A percentile compares a stretch with the other conserved stretches of the same genome.
Evolutionary conservation across 192 early-diverging fungal genomes (phyloP).

Genomic region (Coemansia sp.): DNA sequence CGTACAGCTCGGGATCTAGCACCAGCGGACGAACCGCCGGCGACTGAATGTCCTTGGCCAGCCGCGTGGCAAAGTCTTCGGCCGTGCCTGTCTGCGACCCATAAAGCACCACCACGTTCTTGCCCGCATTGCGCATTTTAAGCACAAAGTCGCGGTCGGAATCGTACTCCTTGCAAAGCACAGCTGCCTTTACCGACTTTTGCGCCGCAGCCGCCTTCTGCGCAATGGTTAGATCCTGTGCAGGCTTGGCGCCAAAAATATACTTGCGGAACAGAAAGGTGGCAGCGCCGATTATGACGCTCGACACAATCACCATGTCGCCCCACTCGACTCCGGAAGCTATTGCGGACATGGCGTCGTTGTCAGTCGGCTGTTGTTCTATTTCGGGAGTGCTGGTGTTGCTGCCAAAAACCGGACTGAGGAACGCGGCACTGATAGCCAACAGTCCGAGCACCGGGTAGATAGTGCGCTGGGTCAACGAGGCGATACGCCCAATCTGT

Average conservation of each 20-base stretch:
- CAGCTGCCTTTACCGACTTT: neutral
- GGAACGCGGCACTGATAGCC: slow-evolving; percentile 4
- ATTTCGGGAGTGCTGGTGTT: slow-evolving; percentile 6
- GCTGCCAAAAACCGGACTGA: slow-evolving; percentile 10
- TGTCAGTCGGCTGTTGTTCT: neutral
- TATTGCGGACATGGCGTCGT: slow-evolving; percentile 7
- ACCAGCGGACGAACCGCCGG: slow-evolving; percentile 73
- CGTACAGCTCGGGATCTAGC: slow-evolving; percentile 88
- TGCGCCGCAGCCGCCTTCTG: slow-evolving; percentile 25
- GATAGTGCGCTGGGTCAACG: slow-evolving; percentile 14
- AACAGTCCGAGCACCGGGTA: slow-evolving; percentile 30
- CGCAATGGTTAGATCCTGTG: slow-evolving; percentile 26
- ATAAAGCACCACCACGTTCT: slow-evolving; percentile 85
- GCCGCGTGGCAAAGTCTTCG: slow-evolving; percentile 92
- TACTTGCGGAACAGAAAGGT: slow-evolving; percentile 53
- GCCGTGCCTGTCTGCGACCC: slow-evolving; percentile 99
- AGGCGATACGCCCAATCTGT: slow-evolving; percentile 25
- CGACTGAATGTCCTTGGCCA: slow-evolving; percentile 75
- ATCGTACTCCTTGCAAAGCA: slow-evolving; percentile 22
- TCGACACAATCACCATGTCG: slow-evolving; percentile 52
- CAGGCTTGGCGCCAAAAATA: slow-evolving; percentile 33
- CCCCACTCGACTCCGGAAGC: slow-evolving; percentile 38
- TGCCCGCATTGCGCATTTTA: slow-evolving; percentile 58
- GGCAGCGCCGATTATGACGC: slow-evolving; percentile 46
- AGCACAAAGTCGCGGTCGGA: slow-evolving; percentile 47